Base-by-base conservation (phyloP, 2,329 filamentous ascomycete genomes). In the Verticillium albo-atrum region DNA sequence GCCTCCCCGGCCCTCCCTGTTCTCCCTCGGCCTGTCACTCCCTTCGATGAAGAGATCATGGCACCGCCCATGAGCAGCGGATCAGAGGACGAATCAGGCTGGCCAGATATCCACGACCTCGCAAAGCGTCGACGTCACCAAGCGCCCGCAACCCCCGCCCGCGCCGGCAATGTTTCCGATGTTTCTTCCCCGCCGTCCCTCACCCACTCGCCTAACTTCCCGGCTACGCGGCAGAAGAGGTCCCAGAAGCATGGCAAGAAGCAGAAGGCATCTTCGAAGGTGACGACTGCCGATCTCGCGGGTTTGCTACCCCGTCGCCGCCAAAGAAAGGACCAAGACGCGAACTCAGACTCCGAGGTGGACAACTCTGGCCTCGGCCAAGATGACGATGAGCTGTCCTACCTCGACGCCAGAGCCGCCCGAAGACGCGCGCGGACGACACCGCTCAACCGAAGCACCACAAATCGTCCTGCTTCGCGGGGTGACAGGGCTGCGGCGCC, bases 181-280 rank as follows among this genome's bases (percentile, higher is more conserved):
- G 73, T 84, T 12, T 88, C 86, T 2, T 88, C 85, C 2, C 86
- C 85, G 0, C 86, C 86, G 0, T 88, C 86, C 0, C 75, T 89
- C 4, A 89, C 86, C 4, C 85, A 89, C 67, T 89, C 86, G 1
- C 86, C 86, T 32, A 88, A 88, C 65, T 80, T 77, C 61, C 70
- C 65, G 9, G 67, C 72, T 1, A 67, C 68, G 28, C 52, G 58
- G 15, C 66, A 70, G 6, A 69, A 69, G 6, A 67, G 67, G 6
- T 70, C 67, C 17, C 58, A 60, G 52, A 63, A 35, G 54, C 52
- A 60, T 59, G 63, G 51, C 58, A 55, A 56, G 58, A 60, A 55
- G 50, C 69, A 69, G 54, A 76, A 76, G 52, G 68, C 67, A 7
- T 75, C 72, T 4, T 71, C 75, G 4, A 78, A 80, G 58, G 61